A percentile compares a stretch with the other conserved stretches of the same genome.
Conservation (phyloP, 2,329 filamentous ascomycete genomes). For the Pseudogymnoascus sp. region DNA sequence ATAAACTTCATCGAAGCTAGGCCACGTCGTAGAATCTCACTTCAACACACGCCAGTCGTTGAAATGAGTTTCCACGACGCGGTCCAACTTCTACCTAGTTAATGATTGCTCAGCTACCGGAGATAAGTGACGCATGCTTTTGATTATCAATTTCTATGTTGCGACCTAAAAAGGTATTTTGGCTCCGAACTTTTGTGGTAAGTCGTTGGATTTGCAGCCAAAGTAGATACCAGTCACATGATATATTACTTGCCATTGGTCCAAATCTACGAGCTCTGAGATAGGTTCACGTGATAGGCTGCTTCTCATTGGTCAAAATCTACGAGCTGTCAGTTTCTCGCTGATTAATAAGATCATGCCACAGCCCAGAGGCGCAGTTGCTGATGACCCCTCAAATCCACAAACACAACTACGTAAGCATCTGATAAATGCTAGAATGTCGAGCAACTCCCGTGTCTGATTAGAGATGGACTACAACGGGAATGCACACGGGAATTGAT, state of each 20-base stretch:
- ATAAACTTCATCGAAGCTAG: not conserved
- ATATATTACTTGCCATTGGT: not conserved
- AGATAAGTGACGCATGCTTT: not conserved
- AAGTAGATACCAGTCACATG: not conserved
- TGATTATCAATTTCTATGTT: not conserved
- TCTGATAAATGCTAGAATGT: not conserved
- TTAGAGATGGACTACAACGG: not conserved
- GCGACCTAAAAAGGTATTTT: not conserved
- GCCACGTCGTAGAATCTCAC: not conserved
- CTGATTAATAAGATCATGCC: not conserved
- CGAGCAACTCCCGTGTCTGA: not conserved
- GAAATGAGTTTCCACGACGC: not conserved
- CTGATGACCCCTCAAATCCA: not conserved
- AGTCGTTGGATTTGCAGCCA: not conserved
- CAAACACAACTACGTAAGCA: not conserved
- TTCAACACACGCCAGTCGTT: not conserved
- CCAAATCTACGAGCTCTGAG: not conserved
- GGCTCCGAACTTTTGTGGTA: not conserved
- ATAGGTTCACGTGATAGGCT: not conserved
- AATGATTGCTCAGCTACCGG: not conserved
- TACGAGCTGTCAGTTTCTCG: not conserved
- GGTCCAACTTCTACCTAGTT: not conserved
- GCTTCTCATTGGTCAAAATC: not conserved
- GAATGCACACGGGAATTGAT: not conserved
- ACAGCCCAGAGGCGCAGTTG: not conserved